A percentile compares a stretch with the other conserved stretches of the same genome.
phyloP scores from a whole-genome alignment of 2,329 filamentous ascomycete genomes.

The Drechslera avenae region DNA sequence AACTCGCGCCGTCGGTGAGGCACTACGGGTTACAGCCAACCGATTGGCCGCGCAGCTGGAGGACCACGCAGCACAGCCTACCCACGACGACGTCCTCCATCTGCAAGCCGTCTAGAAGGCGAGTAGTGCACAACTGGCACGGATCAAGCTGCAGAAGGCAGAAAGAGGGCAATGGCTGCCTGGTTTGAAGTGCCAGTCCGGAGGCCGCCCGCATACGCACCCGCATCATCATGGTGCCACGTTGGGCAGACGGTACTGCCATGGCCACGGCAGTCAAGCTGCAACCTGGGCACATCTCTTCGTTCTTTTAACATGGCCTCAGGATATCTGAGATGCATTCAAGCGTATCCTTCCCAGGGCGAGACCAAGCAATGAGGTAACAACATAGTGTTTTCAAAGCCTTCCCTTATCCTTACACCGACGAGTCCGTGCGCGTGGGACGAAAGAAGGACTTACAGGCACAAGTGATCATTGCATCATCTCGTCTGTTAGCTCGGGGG shows the following conservation, averaged over 20 bases:
- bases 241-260: neutral
- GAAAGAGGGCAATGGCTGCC: constrained; percentile 8
- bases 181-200: constrained; percentile 1
- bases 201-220: constrained; percentile 14
- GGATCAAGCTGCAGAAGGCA: constrained; percentile 1
- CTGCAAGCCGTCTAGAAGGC: constrained; percentile 5
- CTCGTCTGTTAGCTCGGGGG: constrained; percentile 34
- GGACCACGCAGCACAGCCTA: constrained; percentile 14
- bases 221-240: constrained; percentile 1
- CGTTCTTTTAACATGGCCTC: neutral
- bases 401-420: constrained; percentile 35
- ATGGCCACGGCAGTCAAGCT: neutral
- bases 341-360: neutral
- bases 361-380: neutral
- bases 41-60: constrained; percentile 11
- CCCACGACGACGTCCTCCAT: constrained; percentile 7
- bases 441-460: constrained; percentile 27
- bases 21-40: neutral
- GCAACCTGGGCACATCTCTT: neutral
- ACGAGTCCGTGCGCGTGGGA: constrained; percentile 23
- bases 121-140: constrained; percentile 5
- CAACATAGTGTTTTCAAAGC: constrained; percentile 1
- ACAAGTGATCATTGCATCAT: constrained; percentile 11
- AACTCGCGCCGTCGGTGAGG: constrained; percentile 6
- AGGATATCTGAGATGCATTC: too few species aligned